Base-by-base conservation (phyloP, 2,329 filamentous ascomycete species). In the Macrophomina tecta region DNA sequence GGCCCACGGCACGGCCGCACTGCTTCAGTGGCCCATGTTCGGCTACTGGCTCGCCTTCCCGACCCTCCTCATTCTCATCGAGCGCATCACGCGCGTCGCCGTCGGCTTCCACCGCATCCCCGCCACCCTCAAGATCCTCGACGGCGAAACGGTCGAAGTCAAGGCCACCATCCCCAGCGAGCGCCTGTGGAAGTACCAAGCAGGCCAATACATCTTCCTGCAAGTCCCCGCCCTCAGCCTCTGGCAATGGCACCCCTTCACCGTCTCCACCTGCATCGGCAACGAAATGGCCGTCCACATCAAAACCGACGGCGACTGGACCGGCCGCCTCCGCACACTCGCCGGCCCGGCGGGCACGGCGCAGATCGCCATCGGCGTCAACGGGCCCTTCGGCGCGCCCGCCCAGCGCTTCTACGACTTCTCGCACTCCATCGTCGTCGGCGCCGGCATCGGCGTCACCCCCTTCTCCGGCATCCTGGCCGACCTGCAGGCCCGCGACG, bases 241-340 rank as follows among this genome's bases (percentile, higher is more conserved):
- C 60, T 87, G 85, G 67, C 85, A 87, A 70, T 88, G 85, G 85
- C 85, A 88, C 66, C 86, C 85, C 0, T 88, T 88, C 69, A 87
- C 86, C 0, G 83, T 88, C 0, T 87, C 86, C 0, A 82, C 83
- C 2, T 87, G 85, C 69, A 79, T 81, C 14, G 84, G 82, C 0
- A 82, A 83, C 32, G 79, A 81, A 38, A 81, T 88, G 75, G 82
- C 83, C 72, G 72, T 88, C 0, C 85, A 87, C 69, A 86, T 88
- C 77, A 87, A 87, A 72, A 84, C 83, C 3, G 84, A 87, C 53
- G 86, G 86, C 0, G 81, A 87, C 72, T 88, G 85, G 85, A 87
- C 85, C 0, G 75, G 76, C 4, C 76, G 74, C 53, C 76, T 87
- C 1, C 79, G 82, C 9, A 74, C 80, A 0, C 71, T 86, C 4